These are phyloP conservation scores for Hyphopichia homilentoma DNA, from an alignment of 805 yeast genomes.

Conservation along the genomic window DNA sequence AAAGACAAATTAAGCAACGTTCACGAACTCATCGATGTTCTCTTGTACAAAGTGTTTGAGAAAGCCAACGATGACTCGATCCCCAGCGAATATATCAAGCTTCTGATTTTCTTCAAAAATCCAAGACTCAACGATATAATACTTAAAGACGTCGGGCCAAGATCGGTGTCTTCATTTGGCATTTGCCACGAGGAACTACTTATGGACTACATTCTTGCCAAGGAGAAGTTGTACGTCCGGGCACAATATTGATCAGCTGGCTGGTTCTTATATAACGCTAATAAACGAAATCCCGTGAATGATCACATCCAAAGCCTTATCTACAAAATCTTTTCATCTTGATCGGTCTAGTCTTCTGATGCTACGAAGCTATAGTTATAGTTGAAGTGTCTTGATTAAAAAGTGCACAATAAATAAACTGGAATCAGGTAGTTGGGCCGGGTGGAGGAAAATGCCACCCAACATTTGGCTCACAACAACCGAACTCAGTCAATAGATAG, in stretches of 20 bases:
- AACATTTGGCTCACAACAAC: too few species aligned
- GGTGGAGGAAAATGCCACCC: too few species aligned
- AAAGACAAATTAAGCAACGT: slow-evolving; percentile 13
- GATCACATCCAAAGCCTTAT: too few species aligned
- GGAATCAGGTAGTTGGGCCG: too few species aligned
- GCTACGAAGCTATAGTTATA: too few species aligned
- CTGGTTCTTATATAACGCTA: slow-evolving; percentile 1
- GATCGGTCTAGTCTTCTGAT: too few species aligned
- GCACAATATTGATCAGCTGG: slow-evolving; percentile 12
- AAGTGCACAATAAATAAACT: too few species aligned
- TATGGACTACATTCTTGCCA: slow-evolving; percentile 19
- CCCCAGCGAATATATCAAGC: slow-evolving; percentile 9
- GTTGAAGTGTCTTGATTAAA: too few species aligned
- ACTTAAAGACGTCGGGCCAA: slow-evolving; percentile 8
- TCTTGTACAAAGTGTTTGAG: slow-evolving; percentile 12
- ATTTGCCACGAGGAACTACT: slow-evolving; percentile 8
- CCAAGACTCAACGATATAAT: slow-evolving; percentile 14
- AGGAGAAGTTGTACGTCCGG: slow-evolving; percentile 17
- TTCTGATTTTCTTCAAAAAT: slow-evolving; percentile 15
- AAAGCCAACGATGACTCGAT: slow-evolving; percentile 2
- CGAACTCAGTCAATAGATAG: too few species aligned
- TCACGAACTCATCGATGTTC: slow-evolving; percentile 13
- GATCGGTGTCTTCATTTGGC: neutral
- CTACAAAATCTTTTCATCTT: too few species aligned
- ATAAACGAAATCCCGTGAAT: too few species aligned